phyloP scores from a whole-genome alignment of 495 filamentous ascomycete genomes.

The Trichocladium uniseriatum region DNA sequence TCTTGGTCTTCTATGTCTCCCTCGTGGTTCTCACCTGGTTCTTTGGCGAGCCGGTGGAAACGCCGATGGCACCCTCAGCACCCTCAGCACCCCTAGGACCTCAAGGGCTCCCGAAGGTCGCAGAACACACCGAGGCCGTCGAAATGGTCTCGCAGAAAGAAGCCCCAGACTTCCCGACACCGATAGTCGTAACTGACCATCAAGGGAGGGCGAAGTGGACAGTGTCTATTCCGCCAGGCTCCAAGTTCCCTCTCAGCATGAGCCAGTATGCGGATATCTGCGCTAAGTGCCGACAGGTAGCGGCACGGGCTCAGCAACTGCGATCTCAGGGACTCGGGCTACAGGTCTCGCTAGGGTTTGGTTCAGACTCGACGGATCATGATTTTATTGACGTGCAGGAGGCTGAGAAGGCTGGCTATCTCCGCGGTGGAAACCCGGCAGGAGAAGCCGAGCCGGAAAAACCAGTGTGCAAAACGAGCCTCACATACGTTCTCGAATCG shows the following conservation, averaged over 20 bases:
- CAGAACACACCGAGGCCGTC: constrained; percentile 15
- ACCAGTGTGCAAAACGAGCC: constrained; percentile 50
- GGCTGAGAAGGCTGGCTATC: constrained; percentile 47
- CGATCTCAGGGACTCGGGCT: constrained; percentile 30
- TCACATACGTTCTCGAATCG: constrained; percentile 64
- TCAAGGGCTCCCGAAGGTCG: constrained; percentile 21
- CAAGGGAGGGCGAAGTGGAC: constrained; percentile 56
- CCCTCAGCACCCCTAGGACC: neutral
- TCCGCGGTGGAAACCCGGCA: constrained; percentile 26
- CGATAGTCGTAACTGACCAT: constrained; percentile 49
- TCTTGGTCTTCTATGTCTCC: constrained; percentile 30
- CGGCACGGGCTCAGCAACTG: constrained; percentile 40
- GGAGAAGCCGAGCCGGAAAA: constrained; percentile 25
- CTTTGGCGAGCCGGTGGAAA: constrained; percentile 11
- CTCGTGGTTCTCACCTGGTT: constrained; percentile 17
- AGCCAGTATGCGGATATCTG: constrained; percentile 54
- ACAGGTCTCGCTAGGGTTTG: constrained; percentile 41
- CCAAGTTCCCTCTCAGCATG: constrained; percentile 49
- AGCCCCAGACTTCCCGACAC: constrained; percentile 47
- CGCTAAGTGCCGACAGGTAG: constrained; percentile 44
- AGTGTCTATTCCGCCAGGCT: constrained; percentile 51
- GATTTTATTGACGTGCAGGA: constrained; percentile 60
- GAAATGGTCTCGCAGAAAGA: constrained; percentile 44
- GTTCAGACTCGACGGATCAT: constrained; percentile 48
- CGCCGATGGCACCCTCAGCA: constrained; percentile 14